Evolutionary conservation across 2,329 filamentous ascomycete species (phyloP), one percentile per base, ranked within the genome.

Genomic region (Stemphylium beticola): DNA sequence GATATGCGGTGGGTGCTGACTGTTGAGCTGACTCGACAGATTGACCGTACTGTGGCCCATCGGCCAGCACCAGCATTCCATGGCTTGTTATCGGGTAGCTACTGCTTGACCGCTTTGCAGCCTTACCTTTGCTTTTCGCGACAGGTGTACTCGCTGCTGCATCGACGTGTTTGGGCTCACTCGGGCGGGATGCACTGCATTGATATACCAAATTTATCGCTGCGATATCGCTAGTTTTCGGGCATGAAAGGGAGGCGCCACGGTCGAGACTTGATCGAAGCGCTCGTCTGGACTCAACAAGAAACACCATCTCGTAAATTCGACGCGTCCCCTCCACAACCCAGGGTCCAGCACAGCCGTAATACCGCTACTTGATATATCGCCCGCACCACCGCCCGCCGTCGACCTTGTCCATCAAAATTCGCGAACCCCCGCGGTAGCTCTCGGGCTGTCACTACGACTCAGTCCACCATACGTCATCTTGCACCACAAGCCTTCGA

Each of bases 281-380:
- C 63, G 57, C 52, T 51, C 58, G 62, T 66, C 65, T 65, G 57
- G 61, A 56, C 67, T 60, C 69, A 70, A 69, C 69, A 70, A 64
- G 64, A 66, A 66, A 61, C 61, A 60, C 40, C 55, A 56, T 43
- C 55, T 57, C 52, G 57, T 57, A 50, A 41, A 48, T 40, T 40
- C 55, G 47, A 53, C 45, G 47, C 58, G 50, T 39, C 49, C 41
- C 46, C 22, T 50, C 39, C 31, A 53, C 53, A 26, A 52, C 42
- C 45, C 39, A 53, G 42, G 37, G 49, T 48, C 34, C 29, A 36
- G 40, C 46, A 47, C 54, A 58, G 56, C 55, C 46, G 55, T 44
- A 18, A 40, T 47, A 45, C 43, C 29, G 38, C 44, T 41, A 41
- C 42, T 29, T 51, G 26, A 36, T 31, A 55, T 47, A 52, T 43